Percentiles rank a stretch among this genome's conserved stretches.
These are phyloP conservation scores for Erythrobasidium hasegawianum DNA, from an alignment of 1,284 basidiomycete species.

Conservation along the genomic window DNA sequence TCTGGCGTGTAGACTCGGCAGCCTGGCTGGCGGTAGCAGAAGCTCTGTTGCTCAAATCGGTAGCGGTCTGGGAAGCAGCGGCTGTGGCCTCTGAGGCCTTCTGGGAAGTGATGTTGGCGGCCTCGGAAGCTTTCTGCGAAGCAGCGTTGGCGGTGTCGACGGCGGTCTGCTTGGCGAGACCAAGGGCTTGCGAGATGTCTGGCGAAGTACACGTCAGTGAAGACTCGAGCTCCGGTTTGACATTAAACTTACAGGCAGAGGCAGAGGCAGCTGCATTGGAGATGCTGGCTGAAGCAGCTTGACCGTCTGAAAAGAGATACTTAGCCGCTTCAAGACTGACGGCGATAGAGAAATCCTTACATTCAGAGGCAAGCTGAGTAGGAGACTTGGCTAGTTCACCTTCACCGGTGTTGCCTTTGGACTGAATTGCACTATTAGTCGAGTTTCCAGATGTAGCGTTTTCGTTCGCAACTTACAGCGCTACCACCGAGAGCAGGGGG, in stretches of 20 bases:
- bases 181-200: constrained; percentile 1
- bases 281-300: background rate
- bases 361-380: constrained; percentile 22
- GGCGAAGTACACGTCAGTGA: too few species aligned
- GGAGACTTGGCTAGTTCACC: constrained; percentile 31
- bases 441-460: background rate
- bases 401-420: constrained; percentile 23
- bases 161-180: constrained; percentile 3
- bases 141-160: constrained; percentile 8
- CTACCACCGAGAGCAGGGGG: constrained; percentile 30
- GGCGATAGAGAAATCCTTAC: background rate
- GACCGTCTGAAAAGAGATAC: background rate
- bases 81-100: constrained; percentile 12
- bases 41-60: constrained; percentile 11
- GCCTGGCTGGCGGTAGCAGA: constrained; percentile 12
- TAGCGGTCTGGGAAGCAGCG: constrained; percentile 19
- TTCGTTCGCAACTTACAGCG: constrained; percentile 7
- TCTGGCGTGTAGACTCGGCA: constrained; percentile 8
- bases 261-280: constrained; percentile 14
- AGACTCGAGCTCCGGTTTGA: too few species aligned
- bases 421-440: constrained; percentile 3
- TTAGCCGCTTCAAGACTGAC: background rate
- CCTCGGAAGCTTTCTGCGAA: constrained; percentile 8
- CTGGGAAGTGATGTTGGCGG: constrained; percentile 8
- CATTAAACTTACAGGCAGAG: constrained; percentile 6